Conservation (phyloP, 176 grass and related monocot species). For the Ananas comosus region DNA sequence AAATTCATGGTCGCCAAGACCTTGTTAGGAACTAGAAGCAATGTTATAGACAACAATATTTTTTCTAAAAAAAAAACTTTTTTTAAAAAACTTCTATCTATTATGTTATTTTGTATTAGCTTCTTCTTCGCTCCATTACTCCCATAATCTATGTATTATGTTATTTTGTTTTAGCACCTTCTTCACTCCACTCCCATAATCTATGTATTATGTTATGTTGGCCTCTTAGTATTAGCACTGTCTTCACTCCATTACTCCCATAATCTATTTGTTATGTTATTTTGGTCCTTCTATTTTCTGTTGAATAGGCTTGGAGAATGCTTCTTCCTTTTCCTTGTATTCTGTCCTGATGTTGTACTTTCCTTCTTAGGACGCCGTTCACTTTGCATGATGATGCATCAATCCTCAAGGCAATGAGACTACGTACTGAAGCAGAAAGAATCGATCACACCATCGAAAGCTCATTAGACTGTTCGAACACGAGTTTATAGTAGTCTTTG, state of each 20-base stretch:
- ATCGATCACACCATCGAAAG: neutral
- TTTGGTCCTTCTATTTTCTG: neutral
- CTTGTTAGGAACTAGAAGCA: no score
- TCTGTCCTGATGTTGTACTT: neutral
- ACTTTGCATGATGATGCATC: conserved; percentile 74
- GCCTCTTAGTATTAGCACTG: no score
- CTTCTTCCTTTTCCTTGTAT: neutral
- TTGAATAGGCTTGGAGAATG: conserved; percentile 7
- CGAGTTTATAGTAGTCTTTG: neutral
- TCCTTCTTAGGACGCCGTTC: conserved; percentile 60
- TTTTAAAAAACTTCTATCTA: no score
- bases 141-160: neutral
- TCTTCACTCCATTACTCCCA: no score
- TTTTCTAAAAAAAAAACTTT: no score
- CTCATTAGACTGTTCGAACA: conserved; percentile 15
- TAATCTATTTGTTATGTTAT: neutral
- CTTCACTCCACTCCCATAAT: neutral
- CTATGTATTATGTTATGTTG: neutral
- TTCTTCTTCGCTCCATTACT: no score
- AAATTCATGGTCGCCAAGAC: no score
- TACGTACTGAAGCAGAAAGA: conserved; percentile 29
- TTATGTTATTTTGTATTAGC: no score
- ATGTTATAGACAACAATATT: no score
- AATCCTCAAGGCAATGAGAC: conserved; percentile 51
- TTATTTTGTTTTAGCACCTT: no score